Conservation (phyloP, 2,329 filamentous ascomycete genomes). For the Xylariomycetidae sp. region DNA sequence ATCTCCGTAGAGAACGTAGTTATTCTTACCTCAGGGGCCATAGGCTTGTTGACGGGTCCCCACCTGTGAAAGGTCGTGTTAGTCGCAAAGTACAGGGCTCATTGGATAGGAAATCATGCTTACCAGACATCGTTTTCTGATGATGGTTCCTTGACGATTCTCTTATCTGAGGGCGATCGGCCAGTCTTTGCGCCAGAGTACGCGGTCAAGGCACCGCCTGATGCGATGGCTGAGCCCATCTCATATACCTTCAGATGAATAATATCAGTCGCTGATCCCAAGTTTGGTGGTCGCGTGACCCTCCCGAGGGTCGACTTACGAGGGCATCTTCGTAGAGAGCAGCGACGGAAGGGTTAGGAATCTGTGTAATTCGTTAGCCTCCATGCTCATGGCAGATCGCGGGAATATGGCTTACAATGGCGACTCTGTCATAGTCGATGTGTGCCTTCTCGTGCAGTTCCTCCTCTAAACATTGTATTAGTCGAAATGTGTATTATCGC, state of each 20-base stretch:
- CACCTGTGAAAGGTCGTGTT: slow-evolving; percentile 46
- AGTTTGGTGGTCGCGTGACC: slow-evolving; percentile 11
- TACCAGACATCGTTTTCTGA: slow-evolving; percentile 91
- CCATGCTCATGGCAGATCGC: no score
- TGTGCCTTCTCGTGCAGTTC: slow-evolving; percentile 96
- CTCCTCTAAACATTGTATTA: no score
- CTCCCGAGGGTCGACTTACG: slow-evolving; percentile 38
- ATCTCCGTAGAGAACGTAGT: no score
- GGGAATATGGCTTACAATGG: slow-evolving; percentile 71
- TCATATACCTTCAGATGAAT: slow-evolving; percentile 61
- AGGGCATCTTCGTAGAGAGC: slow-evolving; percentile 98
- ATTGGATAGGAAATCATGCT: slow-evolving; percentile 13
- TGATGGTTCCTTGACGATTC: slow-evolving; percentile 85
- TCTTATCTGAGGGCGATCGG: slow-evolving; percentile 94
- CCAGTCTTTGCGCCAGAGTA: slow-evolving; percentile 99
- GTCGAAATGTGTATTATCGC: no score
- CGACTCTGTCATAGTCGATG: slow-evolving; percentile 98
- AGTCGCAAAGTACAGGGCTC: neutral
- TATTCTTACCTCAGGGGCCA: slow-evolving; percentile 93
- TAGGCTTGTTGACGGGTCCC: slow-evolving; percentile 99
- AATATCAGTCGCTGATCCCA: neutral
- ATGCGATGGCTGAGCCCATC: slow-evolving; percentile 95
- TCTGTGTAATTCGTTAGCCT: slow-evolving; percentile 35
- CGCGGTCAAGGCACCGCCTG: slow-evolving; percentile 87
- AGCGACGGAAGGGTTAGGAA: slow-evolving; percentile 90